Evolutionary conservation across 1,284 basidiomycete genomes (phyloP), one percentile per base, ranked within the genome.

Genomic region (Pyrrhoderma lamaoense): DNA sequence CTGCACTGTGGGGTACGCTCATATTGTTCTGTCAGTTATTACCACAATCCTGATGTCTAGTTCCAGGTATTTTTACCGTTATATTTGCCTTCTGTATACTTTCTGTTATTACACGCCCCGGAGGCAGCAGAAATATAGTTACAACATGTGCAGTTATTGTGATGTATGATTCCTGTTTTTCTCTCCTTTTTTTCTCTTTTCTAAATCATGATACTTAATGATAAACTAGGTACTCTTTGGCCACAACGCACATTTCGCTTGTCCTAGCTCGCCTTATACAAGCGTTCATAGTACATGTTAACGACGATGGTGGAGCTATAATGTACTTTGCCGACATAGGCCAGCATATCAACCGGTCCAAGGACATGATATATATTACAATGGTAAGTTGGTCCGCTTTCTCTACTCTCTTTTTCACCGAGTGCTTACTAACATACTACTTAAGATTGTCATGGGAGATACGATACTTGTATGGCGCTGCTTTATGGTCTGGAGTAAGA

Each of bases 321-420:
- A 23, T 38, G 23, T 48, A 48, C 22, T 38, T 48, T 23, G 47
- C 47, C n/a, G 38, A 48, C 36, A 48, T 48, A 11, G 47, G 35
- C 21, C 36, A 48, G 36, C 25, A 13, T n/a, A 23, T 48, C 21
- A 48, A 48, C 22, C 18, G 47, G 3, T 36, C 36, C 22, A 48
- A 48, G 36, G 47, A 48, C 36, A 18, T 48, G 21, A 48, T 48
- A 13, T 48, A 48, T 25, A 48, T 48, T 38, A 48, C 47, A 13
- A 38, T 39, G 21, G 47, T 48, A 9, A 18, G 46, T n/a, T 16
- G n/a, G 22, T 21, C n/a, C n/a, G n/a, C n/a, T n/a, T n/a, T n/a
- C n/a, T n/a, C n/a, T n/a, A n/a, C n/a, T n/a, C n/a, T n/a, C n/a
- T n/a, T n/a, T n/a, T n/a, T n/a, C n/a, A n/a, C n/a, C n/a, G n/a